Conservation (phyloP, 805 yeast species). For the Cyberlindnera sargentensis region DNA sequence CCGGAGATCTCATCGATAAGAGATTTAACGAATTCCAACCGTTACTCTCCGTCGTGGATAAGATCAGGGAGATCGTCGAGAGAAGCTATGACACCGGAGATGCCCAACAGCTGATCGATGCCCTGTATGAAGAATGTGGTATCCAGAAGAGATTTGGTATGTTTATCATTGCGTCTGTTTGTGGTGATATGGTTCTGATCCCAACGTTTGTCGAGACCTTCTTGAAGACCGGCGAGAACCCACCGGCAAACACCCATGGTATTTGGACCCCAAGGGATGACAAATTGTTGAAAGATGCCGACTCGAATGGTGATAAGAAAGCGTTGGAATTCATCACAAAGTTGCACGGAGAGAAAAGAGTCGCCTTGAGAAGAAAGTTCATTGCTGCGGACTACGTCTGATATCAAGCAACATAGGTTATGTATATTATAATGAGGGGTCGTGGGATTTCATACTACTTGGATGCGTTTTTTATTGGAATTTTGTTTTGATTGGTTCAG, state of each 20-base stretch:
- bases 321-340: conserved; percentile 27
- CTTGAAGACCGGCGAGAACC: conserved; percentile 34
- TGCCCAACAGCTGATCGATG: conserved; percentile 36
- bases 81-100: conserved; percentile 35
- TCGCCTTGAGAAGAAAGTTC: conserved; percentile 35
- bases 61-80: conserved; percentile 32
- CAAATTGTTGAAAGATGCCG: conserved; percentile 23
- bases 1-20: conserved; percentile 28
- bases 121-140: conserved; percentile 35
- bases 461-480: not conserved
- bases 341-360: conserved; percentile 35
- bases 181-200: conserved; percentile 37
- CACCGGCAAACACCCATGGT: conserved; percentile 37
- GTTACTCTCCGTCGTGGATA: conserved; percentile 26
- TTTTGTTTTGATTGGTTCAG: too few relatives aligned
- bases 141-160: conserved; percentile 36
- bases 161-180: conserved; percentile 33
- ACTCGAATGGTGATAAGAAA: conserved; percentile 24
- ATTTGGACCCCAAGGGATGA: conserved; percentile 43
- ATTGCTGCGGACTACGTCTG: conserved; percentile 29
- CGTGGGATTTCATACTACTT: not conserved
- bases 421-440: too few relatives aligned
- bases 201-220: conserved; percentile 35
- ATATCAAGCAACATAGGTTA: not conserved
- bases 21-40: conserved; percentile 30